phyloP scores from a whole-genome alignment of 2,329 filamentous ascomycete genomes.

The Metarhizium robertsii region DNA sequence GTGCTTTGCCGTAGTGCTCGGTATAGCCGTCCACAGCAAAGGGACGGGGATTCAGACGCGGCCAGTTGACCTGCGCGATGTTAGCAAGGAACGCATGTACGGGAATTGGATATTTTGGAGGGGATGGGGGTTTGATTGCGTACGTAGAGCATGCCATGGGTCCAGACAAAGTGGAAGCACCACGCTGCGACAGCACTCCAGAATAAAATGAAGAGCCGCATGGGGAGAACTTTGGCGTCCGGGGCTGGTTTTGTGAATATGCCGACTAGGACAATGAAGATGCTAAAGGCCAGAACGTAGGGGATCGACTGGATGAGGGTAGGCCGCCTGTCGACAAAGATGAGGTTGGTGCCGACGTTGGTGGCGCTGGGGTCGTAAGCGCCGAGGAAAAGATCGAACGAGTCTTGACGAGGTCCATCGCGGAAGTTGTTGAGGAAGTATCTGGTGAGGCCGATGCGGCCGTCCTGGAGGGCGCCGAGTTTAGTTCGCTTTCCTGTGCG shows the following conservation, averaged over 20 bases:
- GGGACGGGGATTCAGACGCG: constrained; percentile 82
- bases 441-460: constrained; percentile 78
- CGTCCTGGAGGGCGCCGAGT: constrained; percentile 74
- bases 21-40: constrained; percentile 83
- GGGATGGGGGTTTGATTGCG: constrained; percentile 29
- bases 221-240: constrained; percentile 66
- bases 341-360: constrained; percentile 58
- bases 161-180: constrained; percentile 67
- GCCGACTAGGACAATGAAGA: constrained; percentile 74
- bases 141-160: constrained; percentile 89
- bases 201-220: constrained; percentile 73
- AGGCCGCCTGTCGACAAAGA: constrained; percentile 80
- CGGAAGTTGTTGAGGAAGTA: constrained; percentile 92
- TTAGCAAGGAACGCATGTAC: constrained; percentile 3
- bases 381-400: constrained; percentile 89
- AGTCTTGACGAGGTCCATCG: constrained; percentile 89
- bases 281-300: constrained; percentile 76
- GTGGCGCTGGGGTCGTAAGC: constrained; percentile 68
- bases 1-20: constrained; percentile 73
- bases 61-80: constrained; percentile 78
- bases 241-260: constrained; percentile 63
- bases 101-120: neutral
- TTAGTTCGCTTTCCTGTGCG: constrained; percentile 86
- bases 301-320: constrained; percentile 88
- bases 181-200: constrained; percentile 64